Conservation (phyloP, 768 basidiomycete genomes). For the Leccinum uliginosum region DNA sequence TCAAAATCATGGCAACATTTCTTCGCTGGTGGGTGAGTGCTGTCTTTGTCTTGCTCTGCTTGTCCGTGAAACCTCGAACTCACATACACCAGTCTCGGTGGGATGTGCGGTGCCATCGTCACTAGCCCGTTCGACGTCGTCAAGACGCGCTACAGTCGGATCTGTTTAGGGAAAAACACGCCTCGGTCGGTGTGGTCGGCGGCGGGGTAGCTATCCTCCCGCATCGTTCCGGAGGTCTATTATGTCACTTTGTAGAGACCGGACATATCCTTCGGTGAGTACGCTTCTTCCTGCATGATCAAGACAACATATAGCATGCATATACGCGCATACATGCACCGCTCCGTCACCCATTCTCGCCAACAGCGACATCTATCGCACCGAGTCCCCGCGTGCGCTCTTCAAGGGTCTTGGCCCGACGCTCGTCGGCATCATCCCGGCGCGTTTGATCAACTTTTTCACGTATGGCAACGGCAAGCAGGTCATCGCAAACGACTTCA, state of each 20-base stretch:
- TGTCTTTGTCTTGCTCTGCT: not conserved
- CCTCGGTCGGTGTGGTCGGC: constrained; percentile 29
- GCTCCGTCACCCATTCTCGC: not conserved
- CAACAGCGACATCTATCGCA: constrained; percentile 77
- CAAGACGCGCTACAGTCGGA: constrained; percentile 96
- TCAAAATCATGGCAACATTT: constrained; percentile 84
- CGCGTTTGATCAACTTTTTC: constrained; percentile 96
- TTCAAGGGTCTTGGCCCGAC: constrained; percentile 96
- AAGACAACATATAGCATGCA: not conserved
- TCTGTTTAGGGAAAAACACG: constrained; percentile 57
- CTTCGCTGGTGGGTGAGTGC: constrained; percentile 77
- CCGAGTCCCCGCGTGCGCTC: constrained; percentile 84
- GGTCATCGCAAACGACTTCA: constrained; percentile 78
- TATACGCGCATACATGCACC: not conserved
- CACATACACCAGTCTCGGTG: constrained; percentile 64
- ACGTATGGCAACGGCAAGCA: constrained; percentile 97
- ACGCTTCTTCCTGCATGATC: not conserved
- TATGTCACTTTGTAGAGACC: constrained; percentile 96
- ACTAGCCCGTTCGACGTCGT: constrained; percentile 98
- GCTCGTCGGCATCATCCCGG: constrained; percentile 91
- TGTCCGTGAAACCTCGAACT: constrained; percentile 1
- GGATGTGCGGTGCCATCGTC: constrained; percentile 95
- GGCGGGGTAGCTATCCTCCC: constrained; percentile 29
- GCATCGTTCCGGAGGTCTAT: constrained; percentile 45
- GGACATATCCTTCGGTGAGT: constrained; percentile 78